Base-by-base conservation (phyloP, 2,329 filamentous ascomycete genomes). In the Exophiala bonariae region DNA sequence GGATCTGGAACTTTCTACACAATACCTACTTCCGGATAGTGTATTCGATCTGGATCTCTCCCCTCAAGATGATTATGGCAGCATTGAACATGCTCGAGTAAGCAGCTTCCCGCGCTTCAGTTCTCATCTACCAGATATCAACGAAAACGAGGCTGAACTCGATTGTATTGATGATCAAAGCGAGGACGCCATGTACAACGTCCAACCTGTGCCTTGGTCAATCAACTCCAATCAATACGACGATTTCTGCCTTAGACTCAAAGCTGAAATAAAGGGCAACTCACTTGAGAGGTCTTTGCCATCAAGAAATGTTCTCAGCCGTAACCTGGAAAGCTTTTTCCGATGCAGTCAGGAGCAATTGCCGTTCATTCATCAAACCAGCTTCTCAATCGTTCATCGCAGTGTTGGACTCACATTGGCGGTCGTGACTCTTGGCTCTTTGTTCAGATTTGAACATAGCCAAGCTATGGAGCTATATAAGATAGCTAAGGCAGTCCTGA, bases 321-420 rank as follows among this genome's bases (percentile, higher is more conserved):
- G 85, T 26, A 88, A 87, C 52, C 66, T 88, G 23, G 83, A 86
- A 49, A 84, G 83, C 1, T 89, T 87, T 57, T 78, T 87, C 43
- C 80, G 77, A 48, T 83, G 84, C 0, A 87, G 88, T 48, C 74
- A 81, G 47, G 72, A 77, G 19, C 77, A 81, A 50, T 70, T 81
- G 32, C 79, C 78, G 0, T 81, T 88, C 51, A 69, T 89, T 20
- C 85, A 89, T 61, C 68, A 87, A 4, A 81, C 85, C 0, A 87
- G 84, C 0, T 72, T 88, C 37, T 73, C 75, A 2, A 77, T 83
- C 0, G 77, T 78, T 6, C 78, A 82, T n/a, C 75, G 81, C n/a
- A 80, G 83, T 0, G 78, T 84, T 0, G 86, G 88, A 62, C 69
- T 89, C 3, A 69, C 87, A 4, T 67, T 89, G 20, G 84, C 84